A percentile compares a stretch with the other conserved stretches of the same genome.
These are phyloP conservation scores for Blastobotrys indianensis DNA, from an alignment of 1,139 yeast genomes.

Conservation along the genomic window DNA sequence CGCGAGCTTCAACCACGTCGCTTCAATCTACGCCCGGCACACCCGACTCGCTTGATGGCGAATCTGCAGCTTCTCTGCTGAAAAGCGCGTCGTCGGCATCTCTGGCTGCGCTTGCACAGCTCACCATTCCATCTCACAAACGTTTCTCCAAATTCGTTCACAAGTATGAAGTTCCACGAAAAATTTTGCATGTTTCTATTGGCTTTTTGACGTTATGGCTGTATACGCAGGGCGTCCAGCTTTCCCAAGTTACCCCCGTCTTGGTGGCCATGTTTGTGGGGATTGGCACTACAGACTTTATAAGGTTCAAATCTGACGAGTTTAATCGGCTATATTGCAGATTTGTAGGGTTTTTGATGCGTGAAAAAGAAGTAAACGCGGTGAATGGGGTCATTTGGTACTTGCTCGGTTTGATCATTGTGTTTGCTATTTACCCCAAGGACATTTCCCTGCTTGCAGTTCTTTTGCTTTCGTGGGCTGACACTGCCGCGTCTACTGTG, in stretches of 20 bases:
- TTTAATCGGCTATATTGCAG: conserved; percentile 63
- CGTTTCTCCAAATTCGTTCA: conserved; percentile 49
- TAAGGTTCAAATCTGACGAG: conserved; percentile 55
- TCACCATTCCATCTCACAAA: conserved; percentile 31
- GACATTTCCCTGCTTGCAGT: conserved; percentile 76
- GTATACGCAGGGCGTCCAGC: conserved; percentile 58
- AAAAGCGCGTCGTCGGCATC: conserved; percentile 13
- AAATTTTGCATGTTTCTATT: conserved; percentile 77
- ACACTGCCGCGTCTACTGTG: conserved; percentile 91
- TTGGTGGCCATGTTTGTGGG: conserved; percentile 48
- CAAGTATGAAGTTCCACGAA: conserved; percentile 85
- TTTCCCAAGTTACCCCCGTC: conserved; percentile 47
- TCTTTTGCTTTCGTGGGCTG: conserved; percentile 88
- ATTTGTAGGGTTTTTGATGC: conserved; percentile 70
- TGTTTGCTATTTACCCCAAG: conserved; percentile 65
- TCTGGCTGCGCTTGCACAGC: conserved; percentile 5
- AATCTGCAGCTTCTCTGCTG: neutral
- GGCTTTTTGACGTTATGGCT: conserved; percentile 73
- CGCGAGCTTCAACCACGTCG: too few relatives aligned
- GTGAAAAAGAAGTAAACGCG: conserved; percentile 64
- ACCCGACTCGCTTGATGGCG: too few relatives aligned
- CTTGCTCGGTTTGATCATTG: conserved; percentile 66
- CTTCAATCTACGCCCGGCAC: too few relatives aligned
- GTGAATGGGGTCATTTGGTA: conserved; percentile 87
- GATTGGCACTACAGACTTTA: conserved; percentile 58